Conservation (phyloP, 1,139 yeast species). For the Saccharomycopsis crataegensis region DNA sequence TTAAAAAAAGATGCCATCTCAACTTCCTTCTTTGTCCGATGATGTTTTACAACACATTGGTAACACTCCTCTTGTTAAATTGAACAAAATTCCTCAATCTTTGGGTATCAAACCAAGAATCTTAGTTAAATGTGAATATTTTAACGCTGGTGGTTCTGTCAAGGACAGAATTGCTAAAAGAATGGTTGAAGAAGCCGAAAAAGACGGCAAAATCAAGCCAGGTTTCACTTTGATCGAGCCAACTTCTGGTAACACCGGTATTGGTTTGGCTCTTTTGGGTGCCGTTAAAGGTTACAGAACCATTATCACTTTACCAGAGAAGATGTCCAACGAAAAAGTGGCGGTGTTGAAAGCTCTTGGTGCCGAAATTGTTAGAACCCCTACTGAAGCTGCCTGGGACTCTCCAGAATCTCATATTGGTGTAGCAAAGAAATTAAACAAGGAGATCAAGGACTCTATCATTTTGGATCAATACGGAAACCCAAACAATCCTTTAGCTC, state of each 20-base stretch:
- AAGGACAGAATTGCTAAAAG: slow-evolving; percentile 92
- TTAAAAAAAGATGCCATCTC: neutral
- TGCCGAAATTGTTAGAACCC: slow-evolving; percentile 86
- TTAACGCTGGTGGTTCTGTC: slow-evolving; percentile 94
- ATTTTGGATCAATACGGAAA: slow-evolving; percentile 81
- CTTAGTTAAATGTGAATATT: slow-evolving; percentile 80
- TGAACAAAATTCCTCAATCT: slow-evolving; percentile 72
- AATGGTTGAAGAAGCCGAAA: slow-evolving; percentile 79
- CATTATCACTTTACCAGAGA: slow-evolving; percentile 83
- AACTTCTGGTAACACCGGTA: slow-evolving; percentile 85
- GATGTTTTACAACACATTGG: slow-evolving; percentile 59
- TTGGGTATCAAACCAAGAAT: slow-evolving; percentile 71
- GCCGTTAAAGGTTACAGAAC: slow-evolving; percentile 86
- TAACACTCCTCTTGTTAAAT: slow-evolving; percentile 70
- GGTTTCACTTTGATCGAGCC: slow-evolving; percentile 86
- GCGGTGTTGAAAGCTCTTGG: slow-evolving; percentile 84
- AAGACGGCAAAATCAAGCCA: slow-evolving; percentile 70
- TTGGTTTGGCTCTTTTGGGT: slow-evolving; percentile 80
- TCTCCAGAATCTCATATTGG: slow-evolving; percentile 90
- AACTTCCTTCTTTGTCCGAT: slow-evolving; percentile 10
- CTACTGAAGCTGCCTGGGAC: slow-evolving; percentile 92
- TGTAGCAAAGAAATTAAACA: slow-evolving; percentile 73
- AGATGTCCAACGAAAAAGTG: slow-evolving; percentile 89
- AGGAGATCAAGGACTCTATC: slow-evolving; percentile 80
- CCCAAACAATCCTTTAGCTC: slow-evolving; percentile 76